Base-by-base conservation (phyloP, 495 filamentous ascomycete species). In the Penicillium roqueforti region DNA sequence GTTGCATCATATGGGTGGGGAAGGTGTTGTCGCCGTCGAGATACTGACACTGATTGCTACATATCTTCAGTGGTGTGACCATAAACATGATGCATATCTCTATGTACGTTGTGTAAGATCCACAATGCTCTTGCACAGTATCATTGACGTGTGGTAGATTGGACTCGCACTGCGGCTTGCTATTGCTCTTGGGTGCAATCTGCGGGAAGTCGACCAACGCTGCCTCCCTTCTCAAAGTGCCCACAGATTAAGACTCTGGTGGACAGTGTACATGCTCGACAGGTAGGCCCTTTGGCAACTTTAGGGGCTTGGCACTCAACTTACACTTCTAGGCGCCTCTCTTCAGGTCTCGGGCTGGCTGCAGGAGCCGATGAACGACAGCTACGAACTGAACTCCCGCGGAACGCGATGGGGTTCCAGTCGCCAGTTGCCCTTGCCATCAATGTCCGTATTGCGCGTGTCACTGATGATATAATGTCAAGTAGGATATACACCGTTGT, bases 201-300 rank as follows among this genome's bases (percentile, higher is more conserved):
- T 57, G 4, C 62, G 56, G 3, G 46, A 55, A 20, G 48, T 22
- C 14, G 53, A 62, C 14, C 58, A 65, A 38, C 19, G 19, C 11
- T 61, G 58, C 19, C 50, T 61, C 14, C 62, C 62, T 2, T 62
- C 58, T 3, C 46, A 65, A 25, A 50, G 46, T 26, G 59, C 59
- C 9, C 62, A 61, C 39, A 40, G 59, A 18, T 32, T 62, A 11
- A 40, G 62, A 26, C 42, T 65, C 2, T 65, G 62, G 62, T 65
- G 58, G 58, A 62, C 58, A 7, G 62, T 65, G 5, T 65, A 65
- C n/a, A 65, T 65, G 62, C 47, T 65, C 1, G 58, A 62, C 23
- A 45, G 61, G 61, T 64, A 56, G 11, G 11, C 6, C n/a, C 10
- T 29, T 47, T 6, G 1, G 6, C 19, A 3, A 8, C 0, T 20